phyloP scores from a whole-genome alignment of 2,329 filamentous ascomycete species.

The Pseudogymnoascus sp. region DNA sequence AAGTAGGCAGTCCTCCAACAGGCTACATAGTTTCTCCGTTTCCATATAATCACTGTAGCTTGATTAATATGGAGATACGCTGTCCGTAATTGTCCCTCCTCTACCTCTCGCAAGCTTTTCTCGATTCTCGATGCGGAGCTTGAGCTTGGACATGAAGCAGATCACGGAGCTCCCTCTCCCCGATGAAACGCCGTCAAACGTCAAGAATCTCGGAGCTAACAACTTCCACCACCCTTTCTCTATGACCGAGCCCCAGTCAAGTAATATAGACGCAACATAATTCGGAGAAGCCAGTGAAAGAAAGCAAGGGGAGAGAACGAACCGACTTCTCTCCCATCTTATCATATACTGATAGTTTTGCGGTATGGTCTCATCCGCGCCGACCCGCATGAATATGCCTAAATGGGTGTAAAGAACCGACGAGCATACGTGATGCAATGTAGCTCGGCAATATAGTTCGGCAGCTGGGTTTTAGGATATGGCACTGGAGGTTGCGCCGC shows the following conservation, averaged over 20 bases:
- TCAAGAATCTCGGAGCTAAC: not conserved
- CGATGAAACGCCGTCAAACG: not conserved
- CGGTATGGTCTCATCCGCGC: not conserved
- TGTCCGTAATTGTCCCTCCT: not conserved
- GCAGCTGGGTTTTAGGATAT: not conserved
- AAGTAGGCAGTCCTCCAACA: not conserved
- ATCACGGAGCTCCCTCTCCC: not conserved
- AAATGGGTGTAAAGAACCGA: not conserved
- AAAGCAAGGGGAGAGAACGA: not conserved
- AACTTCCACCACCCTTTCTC: not conserved
- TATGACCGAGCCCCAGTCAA: not conserved
- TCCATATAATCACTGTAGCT: not conserved
- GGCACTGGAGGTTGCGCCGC: not conserved
- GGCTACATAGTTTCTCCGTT: not conserved
- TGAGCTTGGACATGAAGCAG: not conserved
- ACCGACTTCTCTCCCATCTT: not conserved
- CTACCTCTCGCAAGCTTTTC: not conserved
- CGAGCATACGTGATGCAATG: not conserved
- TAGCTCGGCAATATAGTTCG: not conserved
- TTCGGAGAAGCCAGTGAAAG: not conserved
- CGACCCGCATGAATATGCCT: not conserved
- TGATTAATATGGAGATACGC: not conserved
- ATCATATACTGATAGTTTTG: not conserved
- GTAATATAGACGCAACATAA: not conserved
- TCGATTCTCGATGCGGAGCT: not conserved